Base-by-base conservation (phyloP, 2,329 filamentous ascomycete species). In the Paraphaeosphaeria sporulosa region DNA sequence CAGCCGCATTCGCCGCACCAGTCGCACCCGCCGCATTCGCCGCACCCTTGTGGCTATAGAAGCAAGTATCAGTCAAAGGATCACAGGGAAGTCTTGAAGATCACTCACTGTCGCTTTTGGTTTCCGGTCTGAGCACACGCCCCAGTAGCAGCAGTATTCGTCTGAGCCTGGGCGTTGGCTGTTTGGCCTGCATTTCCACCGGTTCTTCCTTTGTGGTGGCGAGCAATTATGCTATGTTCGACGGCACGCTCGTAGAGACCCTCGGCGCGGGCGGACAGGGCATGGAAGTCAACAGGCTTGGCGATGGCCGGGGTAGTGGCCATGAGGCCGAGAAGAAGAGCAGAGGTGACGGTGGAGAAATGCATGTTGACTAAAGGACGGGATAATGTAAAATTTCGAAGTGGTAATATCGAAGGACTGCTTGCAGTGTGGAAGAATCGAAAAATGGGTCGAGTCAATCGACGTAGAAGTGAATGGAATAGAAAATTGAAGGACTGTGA, bases 381-480 rank as follows among this genome's bases (percentile, higher is more conserved):
- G 46, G 43, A 43, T 25, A 6, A 21, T 21, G 13, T 49, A 42
- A 30, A 52, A 15, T 36, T 49, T 30, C 13, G 3, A 55, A 34
- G 25, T 40, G 19, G 27, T 55, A 36, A 47, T 40, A 46, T 50
- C n/a, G 32, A 42, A 38, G 17, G 56, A 52, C 58, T 60, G 53
- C 53, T 49, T 32, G 53, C 55, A 57, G 40, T 43, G 47, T 25
- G 27, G 47, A 46, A 54, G 52, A 43, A 57, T 8, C 23, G n/a
- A 10, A 17, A 57, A 34, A 51, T 57, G 21, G 46, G 54, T 57
- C 58, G 58, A 60, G 34, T 57, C 58, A 60, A 60, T 57, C 58
- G 58, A 60, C 54, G 32, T 54, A 49, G 43, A 60, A 54, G 48
- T 49, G 54, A 54, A 60, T 36, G 43, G 34, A 57, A 49, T 19